Conservation (phyloP, 768 basidiomycete genomes). For the Nevesoporus exiguus region DNA sequence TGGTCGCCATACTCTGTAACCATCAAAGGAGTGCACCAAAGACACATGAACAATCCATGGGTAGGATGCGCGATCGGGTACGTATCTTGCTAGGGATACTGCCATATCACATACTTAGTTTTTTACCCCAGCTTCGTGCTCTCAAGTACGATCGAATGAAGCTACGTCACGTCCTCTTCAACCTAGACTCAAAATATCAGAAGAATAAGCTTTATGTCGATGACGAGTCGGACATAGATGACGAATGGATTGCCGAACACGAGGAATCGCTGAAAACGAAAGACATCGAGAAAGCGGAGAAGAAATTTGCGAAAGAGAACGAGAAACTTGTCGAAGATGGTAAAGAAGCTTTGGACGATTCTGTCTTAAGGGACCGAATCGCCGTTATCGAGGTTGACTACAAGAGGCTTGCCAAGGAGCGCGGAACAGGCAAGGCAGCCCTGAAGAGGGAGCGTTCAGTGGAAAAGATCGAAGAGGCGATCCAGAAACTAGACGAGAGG, state of each 20-base stretch:
- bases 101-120: constrained; percentile 2
- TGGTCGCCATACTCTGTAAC: constrained; percentile 98
- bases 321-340: constrained; percentile 78
- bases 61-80: constrained; percentile 90
- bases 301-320: constrained; percentile 94
- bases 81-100: constrained; percentile 18
- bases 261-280: constrained; percentile 76
- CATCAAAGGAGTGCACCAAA: constrained; percentile 95
- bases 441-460: constrained; percentile 64
- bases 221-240: constrained; percentile 92
- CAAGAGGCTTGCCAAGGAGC: constrained; percentile 70
- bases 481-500: constrained; percentile 81
- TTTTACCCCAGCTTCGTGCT: constrained; percentile 65
- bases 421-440: constrained; percentile 67
- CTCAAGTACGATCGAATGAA: constrained; percentile 99
- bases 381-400: constrained; percentile 74
- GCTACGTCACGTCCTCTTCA: constrained; percentile 83
- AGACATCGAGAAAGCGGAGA: constrained; percentile 86
- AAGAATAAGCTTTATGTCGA: constrained; percentile 75
- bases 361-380: constrained; percentile 65
- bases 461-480: constrained; percentile 78
- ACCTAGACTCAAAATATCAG: constrained; percentile 72
- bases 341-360: constrained; percentile 52
- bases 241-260: constrained; percentile 80
- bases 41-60: constrained; percentile 90